Evolutionary conservation across 345 rosid species (phyloP), one percentile per base, ranked within the genome.

Genomic region (Durio zibethinus): DNA sequence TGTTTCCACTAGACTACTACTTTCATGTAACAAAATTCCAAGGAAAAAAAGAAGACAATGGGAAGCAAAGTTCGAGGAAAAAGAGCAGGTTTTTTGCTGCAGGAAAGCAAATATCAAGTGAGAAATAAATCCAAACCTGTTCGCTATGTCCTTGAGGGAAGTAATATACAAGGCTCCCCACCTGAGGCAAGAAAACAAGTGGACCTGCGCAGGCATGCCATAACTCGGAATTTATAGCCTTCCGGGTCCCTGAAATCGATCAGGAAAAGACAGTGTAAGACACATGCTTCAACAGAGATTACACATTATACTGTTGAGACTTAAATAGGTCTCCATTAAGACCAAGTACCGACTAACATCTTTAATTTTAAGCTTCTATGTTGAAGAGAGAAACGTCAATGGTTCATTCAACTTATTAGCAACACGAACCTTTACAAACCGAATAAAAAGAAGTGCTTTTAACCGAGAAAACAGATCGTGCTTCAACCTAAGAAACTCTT

Each of bases 151-250:
- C 99, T 84, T 97, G 99, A 82, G 99, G 96, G 78, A 97, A 94
- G 79, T 94, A 97, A 80, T 91, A 90, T 76, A 90, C 97, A 43
- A 97, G 92, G 81, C 94, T 90, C 27, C 99, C 99, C 50, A 97
- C 89, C 82, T 89, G 99, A 83, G 99, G 99, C 78, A 97, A 84
- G 74, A 84, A 89, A 79, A 92, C 99, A 70, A 97, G 90, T 33
- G 99, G 99, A 45, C 99, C 99, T 18, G 99, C 99, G 79, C 98
- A 97, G 43, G 98, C 98, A 77, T 97, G 92, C 99, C 99, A 97
- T 56, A 97, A 83, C 92, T 94, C 97, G 21, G 97, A 90, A 84
- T 87, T 92, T 47, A 97, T 91, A 20, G 88, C 52, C 87, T 88
- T 94, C 52, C 97, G 79, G 52, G 80, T 63, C 43, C 97, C 99